Evolutionary conservation across 768 basidiomycete genomes (phyloP), one percentile per base, ranked within the genome.

Genomic region (Mycena belliarum): DNA sequence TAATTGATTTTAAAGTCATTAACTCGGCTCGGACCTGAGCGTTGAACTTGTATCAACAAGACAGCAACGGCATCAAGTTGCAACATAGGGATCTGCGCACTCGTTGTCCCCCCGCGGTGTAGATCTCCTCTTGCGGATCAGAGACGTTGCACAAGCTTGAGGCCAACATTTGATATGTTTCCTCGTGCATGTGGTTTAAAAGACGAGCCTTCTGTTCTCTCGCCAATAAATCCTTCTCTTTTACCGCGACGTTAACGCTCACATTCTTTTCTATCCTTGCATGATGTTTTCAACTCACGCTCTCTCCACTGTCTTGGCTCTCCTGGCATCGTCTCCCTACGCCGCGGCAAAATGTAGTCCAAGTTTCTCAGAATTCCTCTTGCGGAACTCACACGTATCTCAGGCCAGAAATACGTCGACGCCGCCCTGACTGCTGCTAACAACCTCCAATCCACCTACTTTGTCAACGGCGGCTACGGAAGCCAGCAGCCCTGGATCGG

Each of bases 371-470:
- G 21, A 24, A 6, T n/a, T 5, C 20, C 37, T 10, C 38, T n/a
- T 2, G 14, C 40, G 16, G 5, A 29, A 25, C 29, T 54, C 7
- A 38, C 16, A 15, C 14, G 6, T 44, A 26, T 43, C 32, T 41
- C 33, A 56, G 55, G 63, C 29, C 54, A 58, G 41, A 58, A 59
- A 43, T 64, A 64, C 26, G 45, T 64, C 41, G 55, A 61, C 32
- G 60, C 63, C 4, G 63, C 63, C 1, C 25, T 41, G n/a, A 54
- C 46, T 10, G 63, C 63, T n/a, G 63, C 63, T n/a, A 50, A 33
- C n/a, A 64, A 62, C 49, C 53, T 64, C 21, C 63, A 64, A 54
- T 54, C 63, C 12, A 26, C 49, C 23, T 64, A 64, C 43, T 64
- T 59, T 29, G 16, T n/a, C 23, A 32, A 40, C 32, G 63, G 63